A percentile compares a stretch with the other conserved stretches of the same genome.
Evolutionary conservation across 2,329 filamentous ascomycete species (phyloP).

Genomic region (Colletotrichum horii): DNA sequence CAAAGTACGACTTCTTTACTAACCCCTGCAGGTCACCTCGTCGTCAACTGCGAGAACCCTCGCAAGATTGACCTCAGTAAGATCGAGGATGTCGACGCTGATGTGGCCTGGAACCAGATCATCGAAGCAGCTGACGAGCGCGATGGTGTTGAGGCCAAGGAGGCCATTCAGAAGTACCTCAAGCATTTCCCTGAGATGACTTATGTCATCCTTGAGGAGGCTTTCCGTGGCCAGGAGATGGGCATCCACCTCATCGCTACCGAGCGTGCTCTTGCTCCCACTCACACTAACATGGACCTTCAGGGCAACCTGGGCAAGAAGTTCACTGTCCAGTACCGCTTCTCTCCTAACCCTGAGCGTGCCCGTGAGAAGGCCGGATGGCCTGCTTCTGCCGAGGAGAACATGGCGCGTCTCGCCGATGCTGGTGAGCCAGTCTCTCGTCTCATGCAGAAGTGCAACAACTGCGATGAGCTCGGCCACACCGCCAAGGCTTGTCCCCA

Average conservation of each 20-base stretch:
- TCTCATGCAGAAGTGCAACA: slow-evolving; percentile 64
- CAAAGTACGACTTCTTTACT: background rate
- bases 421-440: slow-evolving; percentile 69
- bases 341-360: slow-evolving; percentile 60
- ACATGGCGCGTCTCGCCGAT: slow-evolving; percentile 67
- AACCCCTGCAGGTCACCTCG: slow-evolving; percentile 54
- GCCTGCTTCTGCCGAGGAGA: slow-evolving; percentile 64
- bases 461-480: slow-evolving; percentile 71
- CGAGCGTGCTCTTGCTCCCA: slow-evolving; percentile 59
- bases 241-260: slow-evolving; percentile 66
- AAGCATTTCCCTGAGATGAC: slow-evolving; percentile 64
- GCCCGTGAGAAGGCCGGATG: slow-evolving; percentile 64
- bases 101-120: slow-evolving; percentile 65
- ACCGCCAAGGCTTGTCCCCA: slow-evolving; percentile 63
- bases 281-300: slow-evolving; percentile 74
- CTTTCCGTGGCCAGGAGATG: slow-evolving; percentile 60
- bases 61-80: slow-evolving; percentile 61
- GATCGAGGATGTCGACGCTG: slow-evolving; percentile 53
- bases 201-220: slow-evolving; percentile 65
- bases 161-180: slow-evolving; percentile 63
- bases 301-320: slow-evolving; percentile 72
- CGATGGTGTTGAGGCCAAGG: slow-evolving; percentile 69
- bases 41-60: slow-evolving; percentile 61
- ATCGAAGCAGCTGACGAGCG: slow-evolving; percentile 53
- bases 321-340: slow-evolving; percentile 68